phyloP scores from a whole-genome alignment of 163 green algal genomes.

The Smithsoniella earleae region DNA sequence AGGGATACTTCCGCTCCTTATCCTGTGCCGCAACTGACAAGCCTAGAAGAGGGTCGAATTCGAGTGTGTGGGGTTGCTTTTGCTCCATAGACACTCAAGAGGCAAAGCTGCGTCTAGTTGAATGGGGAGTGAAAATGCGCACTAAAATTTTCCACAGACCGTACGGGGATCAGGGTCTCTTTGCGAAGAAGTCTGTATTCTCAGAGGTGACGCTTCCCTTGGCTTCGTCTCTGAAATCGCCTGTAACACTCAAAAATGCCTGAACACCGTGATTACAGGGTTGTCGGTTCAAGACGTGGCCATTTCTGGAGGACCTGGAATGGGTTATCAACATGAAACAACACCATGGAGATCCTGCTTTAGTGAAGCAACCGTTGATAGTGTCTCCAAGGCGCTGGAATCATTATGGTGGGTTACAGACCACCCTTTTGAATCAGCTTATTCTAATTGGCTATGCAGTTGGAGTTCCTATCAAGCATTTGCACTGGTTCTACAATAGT shows the following conservation, averaged over 20 bases:
- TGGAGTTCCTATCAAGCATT: neutral
- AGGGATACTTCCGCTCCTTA: constrained; percentile 9
- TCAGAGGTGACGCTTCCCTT: too few species aligned
- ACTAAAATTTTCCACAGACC: neutral
- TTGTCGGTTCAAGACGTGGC: neutral
- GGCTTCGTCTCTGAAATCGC: neutral
- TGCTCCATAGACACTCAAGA: constrained; percentile 8
- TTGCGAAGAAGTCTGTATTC: neutral
- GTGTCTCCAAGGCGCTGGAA: neutral
- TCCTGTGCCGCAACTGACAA: too few species aligned
- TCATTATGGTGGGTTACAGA: constrained; percentile 13
- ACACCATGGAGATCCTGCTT: neutral
- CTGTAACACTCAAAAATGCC: neutral
- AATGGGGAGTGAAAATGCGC: neutral
- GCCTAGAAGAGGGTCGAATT: too few species aligned
- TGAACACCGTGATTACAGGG: too few species aligned
- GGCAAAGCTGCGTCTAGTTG: neutral
- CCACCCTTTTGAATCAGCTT: constrained; percentile 27
- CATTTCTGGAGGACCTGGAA: constrained; percentile 15
- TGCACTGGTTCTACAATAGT: constrained; percentile 30
- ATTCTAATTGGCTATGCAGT: neutral
- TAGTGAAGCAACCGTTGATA: neutral
- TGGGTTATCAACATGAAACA: constrained; percentile 17
- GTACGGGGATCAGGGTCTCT: constrained; percentile 18
- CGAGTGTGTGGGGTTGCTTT: constrained; percentile 28